Base-by-base conservation (phyloP, 306 rosid genomes). In the Crotalaria pallida region DNA sequence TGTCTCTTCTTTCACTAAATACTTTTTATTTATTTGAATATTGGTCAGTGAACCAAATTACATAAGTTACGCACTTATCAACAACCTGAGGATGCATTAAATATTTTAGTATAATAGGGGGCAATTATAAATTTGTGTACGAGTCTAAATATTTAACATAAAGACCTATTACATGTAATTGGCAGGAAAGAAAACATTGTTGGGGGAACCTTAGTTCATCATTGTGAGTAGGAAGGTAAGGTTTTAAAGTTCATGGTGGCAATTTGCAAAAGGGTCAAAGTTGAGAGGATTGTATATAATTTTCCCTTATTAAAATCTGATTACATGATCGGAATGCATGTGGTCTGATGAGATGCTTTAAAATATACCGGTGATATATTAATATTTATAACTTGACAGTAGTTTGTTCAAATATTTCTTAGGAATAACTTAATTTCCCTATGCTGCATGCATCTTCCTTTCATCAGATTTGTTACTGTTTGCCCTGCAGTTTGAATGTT, bases 401-500 rank as follows among this genome's bases (percentile, higher is more conserved):
- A 34, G 41, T 8, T 11, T 8, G n/a, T 31, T 34, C 8, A 11
- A 34, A 34, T 34, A 34, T 34, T 34, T 6, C 41, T 34, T 27
- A 41, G 12, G 4, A 56, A 63, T 49, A 34, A 44, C 34, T 63
- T 34, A 26, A 22, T 22, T 67, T 82, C 4, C 23, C 18, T 62
- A 15, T 47, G 63, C 47, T 68, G 51, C 44, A 23, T 63, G 17
- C 53, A 19, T 45, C 31, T 81, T 69, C 43, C 44, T 47, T 23
- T 40, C 67, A 16, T 67, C 18, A 19, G 58, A 49, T 55, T 52
- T 44, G 34, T 45, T 78, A 10, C 40, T 61, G 61, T 76, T 65
- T 73, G 45, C 50, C 51, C 72, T 80, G 81, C 78, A 91, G 92
- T 74, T 76, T 87, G 62, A 83, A 36, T 52, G 44, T 38, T 22